Percentiles rank a stretch among this genome's conserved stretches.
These are phyloP conservation scores for Oligophagozyma castellii DNA, from an alignment of 1,139 yeast genomes.

Conservation along the genomic window DNA sequence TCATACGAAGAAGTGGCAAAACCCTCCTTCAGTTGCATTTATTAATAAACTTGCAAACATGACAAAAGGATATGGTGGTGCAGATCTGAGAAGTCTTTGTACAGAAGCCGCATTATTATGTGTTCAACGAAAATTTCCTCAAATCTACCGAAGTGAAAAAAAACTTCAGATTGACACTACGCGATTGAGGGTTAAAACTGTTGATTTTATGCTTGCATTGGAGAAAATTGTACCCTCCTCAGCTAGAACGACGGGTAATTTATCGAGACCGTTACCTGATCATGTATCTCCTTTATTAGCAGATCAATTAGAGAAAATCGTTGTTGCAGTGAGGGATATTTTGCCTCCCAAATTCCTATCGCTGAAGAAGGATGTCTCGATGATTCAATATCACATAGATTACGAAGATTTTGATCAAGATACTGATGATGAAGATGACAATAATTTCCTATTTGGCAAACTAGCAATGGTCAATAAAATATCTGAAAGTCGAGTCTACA, in stretches of 20 bases:
- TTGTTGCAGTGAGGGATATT: constrained; percentile 37
- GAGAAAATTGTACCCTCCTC: constrained; percentile 88
- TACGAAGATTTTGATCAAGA: constrained; percentile 18
- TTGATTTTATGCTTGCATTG: constrained; percentile 77
- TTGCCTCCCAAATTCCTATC: constrained; percentile 32
- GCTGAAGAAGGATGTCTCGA: constrained; percentile 24
- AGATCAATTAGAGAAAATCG: constrained; percentile 34
- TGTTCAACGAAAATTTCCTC: constrained; percentile 87
- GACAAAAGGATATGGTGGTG: constrained; percentile 97
- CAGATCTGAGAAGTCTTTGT: constrained; percentile 86
- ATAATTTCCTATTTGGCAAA: constrained; percentile 45
- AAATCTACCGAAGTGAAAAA: constrained; percentile 66
- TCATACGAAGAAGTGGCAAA: constrained; percentile 84
- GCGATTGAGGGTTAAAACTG: constrained; percentile 61
- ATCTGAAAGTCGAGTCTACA: constrained; percentile 56
- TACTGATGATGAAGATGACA: constrained; percentile 21
- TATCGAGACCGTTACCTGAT: constrained; percentile 70
- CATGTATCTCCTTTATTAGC: constrained; percentile 51
- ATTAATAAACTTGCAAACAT: constrained; percentile 56
- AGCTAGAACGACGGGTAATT: constrained; percentile 66
- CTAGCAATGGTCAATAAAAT: constrained; percentile 49
- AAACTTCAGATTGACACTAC: constrained; percentile 64
- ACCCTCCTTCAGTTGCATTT: constrained; percentile 47
- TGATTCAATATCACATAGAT: constrained; percentile 22
- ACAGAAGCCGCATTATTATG: constrained; percentile 92